These are phyloP conservation scores for Arthrobotrys sinensis DNA, from an alignment of 2,329 filamentous ascomycete species.

Conservation along the genomic window DNA sequence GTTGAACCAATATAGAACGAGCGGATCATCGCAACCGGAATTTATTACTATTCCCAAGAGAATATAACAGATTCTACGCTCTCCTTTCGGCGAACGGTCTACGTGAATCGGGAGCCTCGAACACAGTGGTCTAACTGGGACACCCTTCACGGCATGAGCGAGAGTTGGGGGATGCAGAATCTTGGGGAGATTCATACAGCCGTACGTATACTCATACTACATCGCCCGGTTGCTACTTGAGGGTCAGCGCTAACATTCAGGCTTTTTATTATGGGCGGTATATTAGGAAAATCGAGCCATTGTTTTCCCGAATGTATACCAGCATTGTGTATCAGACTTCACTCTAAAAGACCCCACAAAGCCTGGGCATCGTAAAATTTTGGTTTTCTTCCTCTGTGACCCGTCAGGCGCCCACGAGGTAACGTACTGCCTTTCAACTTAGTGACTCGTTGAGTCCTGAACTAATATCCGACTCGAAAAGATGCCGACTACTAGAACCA, in stretches of 20 bases:
- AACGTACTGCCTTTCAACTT: not conserved
- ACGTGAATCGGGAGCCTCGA: not conserved
- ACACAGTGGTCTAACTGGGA: not conserved
- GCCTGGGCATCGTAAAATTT: slow-evolving; percentile 37
- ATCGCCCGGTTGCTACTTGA: no score
- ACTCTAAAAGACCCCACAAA: slow-evolving; percentile 46
- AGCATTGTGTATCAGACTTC: slow-evolving; percentile 25
- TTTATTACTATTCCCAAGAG: slow-evolving; percentile 75
- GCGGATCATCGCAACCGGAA: slow-evolving; percentile 75
- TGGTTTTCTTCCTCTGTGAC: slow-evolving; percentile 49
- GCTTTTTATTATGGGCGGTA: not conserved
- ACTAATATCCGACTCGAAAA: not conserved
- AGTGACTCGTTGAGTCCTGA: no score
- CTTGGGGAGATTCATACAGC: slow-evolving; percentile 20
- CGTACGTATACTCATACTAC: no score
- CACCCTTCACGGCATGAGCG: not conserved
- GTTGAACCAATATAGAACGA: slow-evolving; percentile 71
- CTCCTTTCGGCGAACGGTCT: slow-evolving; percentile 70
- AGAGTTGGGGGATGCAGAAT: not conserved
- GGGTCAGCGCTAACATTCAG: no score
- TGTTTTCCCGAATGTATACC: slow-evolving; percentile 42
- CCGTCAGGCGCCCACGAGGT: slow-evolving; percentile 63
- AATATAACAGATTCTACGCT: slow-evolving; percentile 74
- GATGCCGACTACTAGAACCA: slow-evolving; percentile 16
- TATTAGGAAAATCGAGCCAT: slow-evolving; percentile 33